phyloP scores from a whole-genome alignment of 2,329 filamentous ascomycete genomes.

The Trichoderma endophyticum region DNA sequence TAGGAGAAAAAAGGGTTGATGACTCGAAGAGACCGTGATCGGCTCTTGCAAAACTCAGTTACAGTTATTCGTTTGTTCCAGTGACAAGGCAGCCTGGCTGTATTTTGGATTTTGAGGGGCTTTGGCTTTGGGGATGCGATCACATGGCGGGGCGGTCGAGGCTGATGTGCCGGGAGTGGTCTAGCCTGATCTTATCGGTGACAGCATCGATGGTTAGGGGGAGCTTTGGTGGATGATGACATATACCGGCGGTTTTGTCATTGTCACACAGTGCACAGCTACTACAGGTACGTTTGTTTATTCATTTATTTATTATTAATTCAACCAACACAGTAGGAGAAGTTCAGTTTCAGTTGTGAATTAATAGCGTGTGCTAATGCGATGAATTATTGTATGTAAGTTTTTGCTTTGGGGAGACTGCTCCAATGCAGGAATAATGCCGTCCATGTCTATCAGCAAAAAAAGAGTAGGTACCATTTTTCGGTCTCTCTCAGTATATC shows the following conservation, averaged over 20 bases:
- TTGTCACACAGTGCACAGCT: neutral
- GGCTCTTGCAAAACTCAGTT: neutral
- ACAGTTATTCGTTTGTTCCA: neutral
- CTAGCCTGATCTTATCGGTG: conserved; percentile 18
- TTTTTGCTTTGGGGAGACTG: neutral
- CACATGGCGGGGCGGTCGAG: conserved; percentile 30
- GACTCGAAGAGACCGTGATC: neutral
- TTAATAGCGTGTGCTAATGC: neutral
- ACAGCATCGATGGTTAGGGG: neutral
- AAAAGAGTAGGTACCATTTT: neutral
- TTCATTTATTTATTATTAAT: neutral
- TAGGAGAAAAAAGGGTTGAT: neutral
- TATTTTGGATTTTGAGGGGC: conserved; percentile 3
- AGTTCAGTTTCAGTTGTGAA: neutral
- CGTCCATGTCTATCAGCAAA: neutral
- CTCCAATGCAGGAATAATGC: neutral
- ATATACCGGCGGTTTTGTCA: neutral
- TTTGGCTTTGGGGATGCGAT: conserved; percentile 24
- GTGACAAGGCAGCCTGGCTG: neutral
- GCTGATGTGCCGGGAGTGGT: conserved; percentile 8
- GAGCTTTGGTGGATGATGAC: neutral
- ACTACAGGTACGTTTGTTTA: neutral
- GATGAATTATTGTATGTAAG: neutral
- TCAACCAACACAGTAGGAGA: neutral
- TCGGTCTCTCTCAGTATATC: neutral